A percentile compares a stretch with the other conserved stretches of the same genome.
Conservation (phyloP, 2,329 filamentous ascomycete genomes). For the Trichoderma endophyticum region DNA sequence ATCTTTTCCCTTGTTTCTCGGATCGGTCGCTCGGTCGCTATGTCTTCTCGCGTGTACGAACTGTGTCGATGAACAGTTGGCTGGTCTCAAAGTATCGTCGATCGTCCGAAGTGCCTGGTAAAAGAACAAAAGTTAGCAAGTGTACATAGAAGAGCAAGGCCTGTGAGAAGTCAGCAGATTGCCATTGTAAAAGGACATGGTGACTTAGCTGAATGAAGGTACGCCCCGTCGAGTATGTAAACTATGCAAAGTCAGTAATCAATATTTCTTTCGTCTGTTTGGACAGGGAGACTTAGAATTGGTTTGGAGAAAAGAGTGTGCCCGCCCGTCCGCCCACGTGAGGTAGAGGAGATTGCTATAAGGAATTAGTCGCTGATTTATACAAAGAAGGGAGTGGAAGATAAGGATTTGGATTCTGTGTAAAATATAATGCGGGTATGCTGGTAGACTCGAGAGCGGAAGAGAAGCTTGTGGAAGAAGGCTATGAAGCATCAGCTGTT, state of each 20-base stretch:
- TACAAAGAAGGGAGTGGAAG: not conserved
- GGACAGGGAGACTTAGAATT: not conserved
- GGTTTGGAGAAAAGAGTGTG: not conserved
- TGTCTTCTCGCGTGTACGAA: not conserved
- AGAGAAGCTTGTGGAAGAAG: not conserved
- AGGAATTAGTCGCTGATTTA: not conserved
- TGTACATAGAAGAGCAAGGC: not conserved
- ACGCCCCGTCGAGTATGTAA: not conserved
- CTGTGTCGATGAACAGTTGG: not conserved
- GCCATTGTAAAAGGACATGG: not conserved
- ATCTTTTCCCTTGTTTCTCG: not conserved
- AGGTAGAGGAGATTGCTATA: not conserved
- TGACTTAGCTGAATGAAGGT: not conserved
- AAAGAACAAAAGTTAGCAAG: not conserved
- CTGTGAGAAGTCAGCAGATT: not conserved
- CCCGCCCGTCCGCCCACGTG: not conserved
- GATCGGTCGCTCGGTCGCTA: not conserved
- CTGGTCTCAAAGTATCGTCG: not conserved
- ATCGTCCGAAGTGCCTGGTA: not conserved
- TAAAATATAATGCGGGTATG: not conserved
- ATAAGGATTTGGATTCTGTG: not conserved
- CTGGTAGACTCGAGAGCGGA: not conserved
- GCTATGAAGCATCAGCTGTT: not conserved
- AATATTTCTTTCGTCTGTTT: not conserved
- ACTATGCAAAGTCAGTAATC: not conserved